Base-by-base conservation (phyloP, 2,329 filamentous ascomycete species). In the Penicillium sp. region DNA sequence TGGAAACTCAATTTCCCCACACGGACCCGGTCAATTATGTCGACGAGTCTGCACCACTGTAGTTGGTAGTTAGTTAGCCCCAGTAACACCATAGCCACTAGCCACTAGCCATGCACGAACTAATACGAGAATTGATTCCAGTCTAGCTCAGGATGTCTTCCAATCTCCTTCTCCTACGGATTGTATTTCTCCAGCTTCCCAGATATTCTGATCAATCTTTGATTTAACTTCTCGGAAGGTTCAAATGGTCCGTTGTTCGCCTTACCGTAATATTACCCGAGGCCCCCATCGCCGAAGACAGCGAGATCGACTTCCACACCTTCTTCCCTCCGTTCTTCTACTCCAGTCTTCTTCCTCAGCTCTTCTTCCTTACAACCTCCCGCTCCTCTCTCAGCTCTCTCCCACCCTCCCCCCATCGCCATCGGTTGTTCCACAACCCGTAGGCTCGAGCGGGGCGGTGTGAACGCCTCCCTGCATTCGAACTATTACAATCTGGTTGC, bases 401-500 rank as follows among this genome's bases (percentile, higher is more conserved):
- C 33, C 38, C 33, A 7, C 33, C 15, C 38, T 24, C 50, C 35
- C 45, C 37, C 26, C 33, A 33, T 56, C 35, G 15, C n/a, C 30
- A 45, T 42, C 59, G 37, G 47, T 44, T 50, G 40, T 54, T 19
- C 57, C 28, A 50, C 38, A 56, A 45, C 50, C 19, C 24, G 42
- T 63, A 59, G 62, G 40, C 56, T 67, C 51, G 56, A 63, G 50
- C 53, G 60, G 58, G 55, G 63, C 61, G 62, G 65, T 66, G 64
- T 66, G 63, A 58, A 60, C 37, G 49, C 53, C 60, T 58, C 40
- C 44, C 53, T 59, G 57, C 56, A 58, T 58, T 60, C 38, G 30
- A 59, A 61, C 42, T 64, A 62, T 65, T 68, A 54, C 62, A 24
- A 54, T 55, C 60, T 63, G 45, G 55, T 66, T 70, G 65, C 68